Evolutionary conservation across 2,329 filamentous ascomycete genomes (phyloP).

Genomic region (Aphanocladium album): DNA sequence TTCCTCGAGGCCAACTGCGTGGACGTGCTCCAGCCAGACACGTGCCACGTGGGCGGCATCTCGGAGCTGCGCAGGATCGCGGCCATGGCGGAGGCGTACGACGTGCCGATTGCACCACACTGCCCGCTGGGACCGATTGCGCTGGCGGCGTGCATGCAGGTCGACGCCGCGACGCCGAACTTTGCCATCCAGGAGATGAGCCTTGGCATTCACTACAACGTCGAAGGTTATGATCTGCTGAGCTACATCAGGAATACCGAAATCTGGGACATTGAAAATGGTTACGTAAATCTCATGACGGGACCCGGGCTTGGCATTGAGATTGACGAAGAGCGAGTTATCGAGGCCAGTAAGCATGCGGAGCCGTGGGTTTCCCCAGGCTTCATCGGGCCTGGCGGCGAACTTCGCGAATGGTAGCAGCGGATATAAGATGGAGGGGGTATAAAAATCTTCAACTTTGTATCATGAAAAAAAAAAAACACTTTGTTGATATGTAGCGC

Average conservation of each 20-base stretch:
- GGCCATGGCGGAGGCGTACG: slow-evolving; percentile 66
- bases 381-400: slow-evolving; percentile 63
- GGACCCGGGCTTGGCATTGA: slow-evolving; percentile 65
- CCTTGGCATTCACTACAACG: slow-evolving; percentile 75
- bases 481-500: neutral
- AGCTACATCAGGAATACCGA: slow-evolving; percentile 61
- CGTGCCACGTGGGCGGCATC: slow-evolving; percentile 67
- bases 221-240: slow-evolving; percentile 57
- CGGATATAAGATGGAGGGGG: neutral
- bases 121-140: slow-evolving; percentile 70
- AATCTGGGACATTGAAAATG: slow-evolving; percentile 62
- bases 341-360: slow-evolving; percentile 51
- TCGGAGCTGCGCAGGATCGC: slow-evolving; percentile 67
- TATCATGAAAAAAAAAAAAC: neutral
- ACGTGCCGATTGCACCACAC: slow-evolving; percentile 68
- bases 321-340: slow-evolving; percentile 63
- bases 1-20: slow-evolving; percentile 65
- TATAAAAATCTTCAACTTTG: neutral
- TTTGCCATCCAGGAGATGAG: slow-evolving; percentile 77
- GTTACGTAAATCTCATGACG: slow-evolving; percentile 56
- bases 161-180: slow-evolving; percentile 56
- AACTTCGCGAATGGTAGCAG: slow-evolving; percentile 61
- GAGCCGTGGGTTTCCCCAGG: slow-evolving; percentile 61
- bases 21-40: slow-evolving; percentile 69
- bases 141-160: slow-evolving; percentile 64